These are phyloP conservation scores for Ophiostoma tasmaniense DNA, from an alignment of 2,329 filamentous ascomycete genomes.

Conservation along the genomic window DNA sequence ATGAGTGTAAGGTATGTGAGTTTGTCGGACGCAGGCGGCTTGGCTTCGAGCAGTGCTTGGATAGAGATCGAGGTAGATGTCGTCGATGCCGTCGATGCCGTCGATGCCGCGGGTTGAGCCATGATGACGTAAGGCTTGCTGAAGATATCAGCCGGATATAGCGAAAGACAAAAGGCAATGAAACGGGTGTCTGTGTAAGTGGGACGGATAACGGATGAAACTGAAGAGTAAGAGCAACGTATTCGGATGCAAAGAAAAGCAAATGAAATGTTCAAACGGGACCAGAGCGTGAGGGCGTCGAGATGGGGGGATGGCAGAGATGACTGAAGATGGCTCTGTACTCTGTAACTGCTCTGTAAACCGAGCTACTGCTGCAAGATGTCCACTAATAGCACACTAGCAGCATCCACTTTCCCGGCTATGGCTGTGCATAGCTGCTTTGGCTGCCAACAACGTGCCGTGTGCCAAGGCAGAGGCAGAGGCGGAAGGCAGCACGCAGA, in stretches of 20 bases:
- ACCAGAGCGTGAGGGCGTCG: background rate
- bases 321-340: background rate
- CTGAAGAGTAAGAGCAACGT: no score
- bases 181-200: background rate
- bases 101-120: background rate
- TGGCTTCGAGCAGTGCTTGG: slow-evolving; percentile 40
- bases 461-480: slow-evolving; percentile 13
- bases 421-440: background rate
- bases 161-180: background rate
- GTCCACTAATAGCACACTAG: background rate
- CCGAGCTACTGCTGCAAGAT: background rate
- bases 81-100: background rate
- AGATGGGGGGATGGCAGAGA: background rate
- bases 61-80: slow-evolving; percentile 32
- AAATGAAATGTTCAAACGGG: background rate
- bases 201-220: background rate
- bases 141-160: background rate
- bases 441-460: background rate
- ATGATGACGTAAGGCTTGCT: slow-evolving; percentile 7
- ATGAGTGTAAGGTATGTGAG: slow-evolving; percentile 73
- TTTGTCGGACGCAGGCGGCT: slow-evolving; percentile 50
- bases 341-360: no score
- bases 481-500: background rate
- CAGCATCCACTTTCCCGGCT: background rate
- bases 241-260: background rate